Percentiles rank a stretch among this genome's conserved stretches.
These are phyloP conservation scores for Agapanthus africanus DNA, from an alignment of 106 monocot species.

Conservation along the genomic window DNA sequence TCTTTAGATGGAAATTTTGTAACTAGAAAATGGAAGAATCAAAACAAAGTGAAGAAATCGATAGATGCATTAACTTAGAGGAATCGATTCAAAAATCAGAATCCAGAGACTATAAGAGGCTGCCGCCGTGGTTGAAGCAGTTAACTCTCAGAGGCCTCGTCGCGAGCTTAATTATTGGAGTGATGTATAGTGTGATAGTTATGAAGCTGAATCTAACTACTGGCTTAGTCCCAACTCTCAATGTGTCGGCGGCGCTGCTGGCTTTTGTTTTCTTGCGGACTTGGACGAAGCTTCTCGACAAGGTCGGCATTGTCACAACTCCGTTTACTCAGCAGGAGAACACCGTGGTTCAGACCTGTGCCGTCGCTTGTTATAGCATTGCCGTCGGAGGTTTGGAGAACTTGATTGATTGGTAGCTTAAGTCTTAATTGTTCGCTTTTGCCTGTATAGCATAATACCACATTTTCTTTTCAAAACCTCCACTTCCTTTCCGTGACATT, in stretches of 20 bases:
- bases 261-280: slow-evolving; percentile 56
- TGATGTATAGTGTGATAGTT: slow-evolving; percentile 72
- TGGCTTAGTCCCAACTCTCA: slow-evolving; percentile 66
- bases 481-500: too few relatives aligned
- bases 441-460: too few relatives aligned
- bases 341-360: slow-evolving; percentile 70
- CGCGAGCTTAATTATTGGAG: slow-evolving; percentile 45
- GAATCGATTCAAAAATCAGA: neutral
- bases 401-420: too few relatives aligned
- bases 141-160: slow-evolving; percentile 44
- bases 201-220: slow-evolving; percentile 79
- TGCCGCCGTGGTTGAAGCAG: slow-evolving; percentile 50
- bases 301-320: slow-evolving; percentile 29
- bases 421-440: too few relatives aligned
- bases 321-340: slow-evolving; percentile 78
- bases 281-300: slow-evolving; percentile 46
- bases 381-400: slow-evolving; percentile 69
- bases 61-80: slow-evolving; percentile 19
- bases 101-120: slow-evolving; percentile 8
- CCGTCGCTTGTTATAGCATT: slow-evolving; percentile 77
- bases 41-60: slow-evolving; percentile 14
- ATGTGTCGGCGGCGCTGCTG: slow-evolving; percentile 66
- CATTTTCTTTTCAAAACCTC: too few relatives aligned
- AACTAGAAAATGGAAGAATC: neutral
- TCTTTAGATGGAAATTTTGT: too few relatives aligned